These are phyloP conservation scores for Paulownia fortunei DNA, from an alignment of 257 asterid genomes.

Conservation along the genomic window DNA sequence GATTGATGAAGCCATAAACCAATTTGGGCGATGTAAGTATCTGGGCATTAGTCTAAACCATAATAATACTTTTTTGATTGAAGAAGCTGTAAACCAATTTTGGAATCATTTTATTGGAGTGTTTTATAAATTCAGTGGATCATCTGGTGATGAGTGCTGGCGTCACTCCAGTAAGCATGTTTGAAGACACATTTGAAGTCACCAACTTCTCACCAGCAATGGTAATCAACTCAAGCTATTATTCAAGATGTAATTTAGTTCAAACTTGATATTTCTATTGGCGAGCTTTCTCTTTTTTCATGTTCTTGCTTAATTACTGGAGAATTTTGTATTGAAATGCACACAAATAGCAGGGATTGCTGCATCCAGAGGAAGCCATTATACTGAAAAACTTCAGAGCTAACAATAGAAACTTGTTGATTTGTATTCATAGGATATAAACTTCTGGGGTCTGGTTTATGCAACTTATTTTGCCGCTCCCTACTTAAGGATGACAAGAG, in stretches of 20 bases:
- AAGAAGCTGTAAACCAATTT: conserved; percentile 47
- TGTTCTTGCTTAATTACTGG: too few relatives aligned
- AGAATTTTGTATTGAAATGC: too few relatives aligned
- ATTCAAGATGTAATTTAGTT: neutral
- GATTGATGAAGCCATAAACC: conserved; percentile 60
- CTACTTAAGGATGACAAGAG: conserved; percentile 61
- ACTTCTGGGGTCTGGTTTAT: conserved; percentile 82
- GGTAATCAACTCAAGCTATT: conserved; percentile 41
- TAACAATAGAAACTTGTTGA: neutral
- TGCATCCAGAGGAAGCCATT: too few relatives aligned
- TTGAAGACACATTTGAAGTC: conserved; percentile 64
- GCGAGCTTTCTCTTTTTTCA: too few relatives aligned
- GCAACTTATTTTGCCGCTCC: conserved; percentile 63
- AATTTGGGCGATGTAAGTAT: conserved; percentile 61
- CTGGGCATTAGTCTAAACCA: neutral
- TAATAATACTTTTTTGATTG: neutral
- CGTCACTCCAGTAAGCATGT: conserved; percentile 50
- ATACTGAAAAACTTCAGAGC: neutral
- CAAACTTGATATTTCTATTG: neutral
- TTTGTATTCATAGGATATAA: conserved; percentile 54
- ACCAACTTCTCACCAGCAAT: conserved; percentile 53
- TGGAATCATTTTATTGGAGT: neutral
- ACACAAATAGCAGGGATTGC: too few relatives aligned
- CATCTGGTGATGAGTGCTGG: conserved; percentile 83
- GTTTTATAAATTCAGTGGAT: conserved; percentile 53